phyloP scores from a whole-genome alignment of 2,329 filamentous ascomycete species.

The Thielaviopsis cerberus region DNA sequence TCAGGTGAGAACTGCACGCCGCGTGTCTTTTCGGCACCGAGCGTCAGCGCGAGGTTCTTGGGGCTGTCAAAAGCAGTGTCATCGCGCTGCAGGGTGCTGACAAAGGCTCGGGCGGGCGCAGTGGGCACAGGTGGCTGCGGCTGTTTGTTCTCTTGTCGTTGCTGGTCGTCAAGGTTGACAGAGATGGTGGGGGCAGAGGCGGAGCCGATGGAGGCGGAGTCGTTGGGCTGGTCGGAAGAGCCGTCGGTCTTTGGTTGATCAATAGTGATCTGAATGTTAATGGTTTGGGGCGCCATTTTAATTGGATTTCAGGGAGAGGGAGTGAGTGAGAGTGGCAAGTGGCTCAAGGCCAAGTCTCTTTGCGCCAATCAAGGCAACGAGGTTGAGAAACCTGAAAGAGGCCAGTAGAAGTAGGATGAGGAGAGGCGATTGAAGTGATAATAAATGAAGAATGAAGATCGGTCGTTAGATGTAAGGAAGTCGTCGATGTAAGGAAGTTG shows the following conservation, averaged over 20 bases:
- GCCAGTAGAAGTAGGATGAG: not conserved
- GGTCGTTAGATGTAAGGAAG: not conserved
- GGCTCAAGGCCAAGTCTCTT: not conserved
- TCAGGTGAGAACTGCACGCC: not conserved
- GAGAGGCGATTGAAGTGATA: not conserved
- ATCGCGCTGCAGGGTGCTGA: not conserved
- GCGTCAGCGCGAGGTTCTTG: not conserved
- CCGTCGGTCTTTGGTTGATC: not conserved
- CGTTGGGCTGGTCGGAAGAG: not conserved
- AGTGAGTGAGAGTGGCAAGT: not conserved
- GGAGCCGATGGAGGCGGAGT: not conserved
- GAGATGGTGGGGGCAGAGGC: not conserved
- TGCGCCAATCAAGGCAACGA: not conserved
- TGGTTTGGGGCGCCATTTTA: conserved; percentile 5
- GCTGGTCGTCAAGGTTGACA: conserved; percentile 1
- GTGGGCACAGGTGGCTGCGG: not conserved
- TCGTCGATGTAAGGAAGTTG: no score
- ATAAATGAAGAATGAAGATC: not conserved
- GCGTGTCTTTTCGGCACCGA: not conserved
- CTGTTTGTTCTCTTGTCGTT: not conserved
- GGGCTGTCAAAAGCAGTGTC: not conserved
- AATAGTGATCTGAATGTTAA: conserved; percentile 7
- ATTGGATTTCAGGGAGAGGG: not conserved
- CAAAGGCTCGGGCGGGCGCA: not conserved
- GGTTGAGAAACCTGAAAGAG: not conserved